These are phyloP conservation scores for Nosema muscidifuracis DNA, from an alignment of 371 early-diverging fungal genomes.

Conservation along the genomic window DNA sequence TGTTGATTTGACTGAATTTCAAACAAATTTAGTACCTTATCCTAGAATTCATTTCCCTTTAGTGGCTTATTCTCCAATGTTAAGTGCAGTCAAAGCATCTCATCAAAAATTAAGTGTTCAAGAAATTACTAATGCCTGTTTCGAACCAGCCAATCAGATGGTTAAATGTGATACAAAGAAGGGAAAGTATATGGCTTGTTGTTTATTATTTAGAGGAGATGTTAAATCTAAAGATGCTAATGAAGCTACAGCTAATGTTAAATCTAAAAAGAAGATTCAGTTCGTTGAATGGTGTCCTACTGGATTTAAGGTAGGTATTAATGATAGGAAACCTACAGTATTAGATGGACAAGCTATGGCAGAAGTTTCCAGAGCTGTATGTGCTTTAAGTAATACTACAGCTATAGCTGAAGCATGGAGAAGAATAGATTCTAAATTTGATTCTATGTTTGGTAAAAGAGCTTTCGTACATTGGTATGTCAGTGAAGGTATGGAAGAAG, in stretches of 20 bases:
- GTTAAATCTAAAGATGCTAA: slow-evolving; percentile 74
- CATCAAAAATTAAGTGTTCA: slow-evolving; percentile 80
- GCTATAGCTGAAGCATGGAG: slow-evolving; percentile 90
- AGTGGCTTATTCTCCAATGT: slow-evolving; percentile 83
- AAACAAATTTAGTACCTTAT: slow-evolving; percentile 90
- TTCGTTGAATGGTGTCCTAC: slow-evolving; percentile 96
- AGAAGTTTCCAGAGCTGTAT: slow-evolving; percentile 80
- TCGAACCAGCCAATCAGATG: slow-evolving; percentile 87
- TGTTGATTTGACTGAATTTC: slow-evolving; percentile 88
- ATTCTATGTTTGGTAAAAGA: slow-evolving; percentile 88
- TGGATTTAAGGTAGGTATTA: slow-evolving; percentile 92
- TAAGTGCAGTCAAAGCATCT: slow-evolving; percentile 75
- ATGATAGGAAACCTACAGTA: slow-evolving; percentile 75
- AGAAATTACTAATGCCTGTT: slow-evolving; percentile 82
- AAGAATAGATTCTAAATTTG: slow-evolving; percentile 84
- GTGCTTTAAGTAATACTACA: slow-evolving; percentile 86
- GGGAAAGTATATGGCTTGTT: slow-evolving; percentile 91
- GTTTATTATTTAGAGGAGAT: slow-evolving; percentile 83
- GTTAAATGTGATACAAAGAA: slow-evolving; percentile 84
- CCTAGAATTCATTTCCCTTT: slow-evolving; percentile 85
- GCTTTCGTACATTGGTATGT: slow-evolving; percentile 98
- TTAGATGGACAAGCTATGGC: slow-evolving; percentile 84
- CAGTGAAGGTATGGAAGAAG: slow-evolving; percentile 80
- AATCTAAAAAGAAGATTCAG: slow-evolving; percentile 71
- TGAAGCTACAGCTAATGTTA: slow-evolving; percentile 74